phyloP scores from a whole-genome alignment of 805 yeast species.

The Saccharomyces paradoxus region DNA sequence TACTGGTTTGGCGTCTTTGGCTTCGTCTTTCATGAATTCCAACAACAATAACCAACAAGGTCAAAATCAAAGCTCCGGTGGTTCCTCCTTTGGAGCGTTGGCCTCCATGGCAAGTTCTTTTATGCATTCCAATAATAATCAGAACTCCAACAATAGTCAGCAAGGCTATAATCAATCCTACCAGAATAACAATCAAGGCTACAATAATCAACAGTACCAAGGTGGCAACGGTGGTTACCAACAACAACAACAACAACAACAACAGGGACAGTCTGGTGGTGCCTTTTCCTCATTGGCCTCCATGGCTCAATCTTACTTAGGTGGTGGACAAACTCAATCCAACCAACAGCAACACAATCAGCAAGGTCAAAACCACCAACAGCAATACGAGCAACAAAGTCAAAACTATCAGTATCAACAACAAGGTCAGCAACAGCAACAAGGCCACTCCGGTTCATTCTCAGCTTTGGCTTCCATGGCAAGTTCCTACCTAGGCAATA shows the following conservation, averaged over 20 bases:
- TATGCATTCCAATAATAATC: conserved; percentile 2
- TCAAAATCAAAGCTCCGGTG: conserved; percentile 6
- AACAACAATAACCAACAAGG: conserved; percentile 1
- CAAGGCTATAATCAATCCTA: not conserved
- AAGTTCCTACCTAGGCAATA: conserved; percentile 2
- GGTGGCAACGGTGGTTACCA: conserved; percentile 5
- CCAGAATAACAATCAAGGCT: not conserved
- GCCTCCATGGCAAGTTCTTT: conserved; percentile 17
- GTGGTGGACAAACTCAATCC: conserved; percentile 4
- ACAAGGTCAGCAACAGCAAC: not conserved
- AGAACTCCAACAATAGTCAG: not conserved
- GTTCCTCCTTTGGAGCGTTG: conserved; percentile 13
- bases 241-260: conserved; percentile 1
- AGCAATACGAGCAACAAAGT: conserved; percentile 2
- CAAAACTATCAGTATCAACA: conserved; percentile 2
- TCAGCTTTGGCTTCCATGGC: conserved; percentile 4
- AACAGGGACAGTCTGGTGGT: conserved; percentile 4
- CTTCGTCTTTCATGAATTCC: conserved; percentile 5
- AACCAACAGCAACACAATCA: not conserved
- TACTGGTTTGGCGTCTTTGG: not conserved
- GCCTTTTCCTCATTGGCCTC: conserved; percentile 11
- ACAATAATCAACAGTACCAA: not conserved
- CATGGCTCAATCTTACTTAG: conserved; percentile 8
- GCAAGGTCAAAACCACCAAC: conserved; percentile 1
- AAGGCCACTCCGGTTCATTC: not conserved